Evolutionary conservation across 371 early-diverging fungal genomes (phyloP).

Genomic region (Rhizomucor miehei): DNA sequence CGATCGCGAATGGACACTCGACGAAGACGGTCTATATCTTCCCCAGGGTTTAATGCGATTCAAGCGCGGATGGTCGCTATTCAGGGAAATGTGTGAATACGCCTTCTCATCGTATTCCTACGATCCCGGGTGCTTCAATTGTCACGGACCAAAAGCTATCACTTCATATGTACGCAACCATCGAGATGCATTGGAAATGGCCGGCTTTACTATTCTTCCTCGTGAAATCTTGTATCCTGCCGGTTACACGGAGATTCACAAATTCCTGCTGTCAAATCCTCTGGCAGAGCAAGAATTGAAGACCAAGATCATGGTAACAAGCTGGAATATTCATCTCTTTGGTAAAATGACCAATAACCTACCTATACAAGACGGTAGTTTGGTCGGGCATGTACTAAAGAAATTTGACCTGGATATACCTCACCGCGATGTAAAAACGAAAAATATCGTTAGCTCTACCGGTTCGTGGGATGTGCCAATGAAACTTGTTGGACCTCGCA

Average conservation of each 20-base stretch:
- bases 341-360: conserved; percentile 62
- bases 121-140: conserved; percentile 62
- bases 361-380: conserved; percentile 47
- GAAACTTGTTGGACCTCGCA: conserved; percentile 25
- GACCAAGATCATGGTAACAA: conserved; percentile 32
- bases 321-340: conserved; percentile 57
- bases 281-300: conserved; percentile 50
- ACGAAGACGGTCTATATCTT: conserved; percentile 58
- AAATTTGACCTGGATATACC: conserved; percentile 53
- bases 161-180: conserved; percentile 58
- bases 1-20: conserved; percentile 60
- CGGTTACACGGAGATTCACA: conserved; percentile 50
- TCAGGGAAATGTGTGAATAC: conserved; percentile 59
- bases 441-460: conserved; percentile 32
- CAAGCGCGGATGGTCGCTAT: conserved; percentile 58
- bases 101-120: conserved; percentile 53
- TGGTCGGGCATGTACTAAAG: conserved; percentile 50
- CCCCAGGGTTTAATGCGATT: conserved; percentile 66
- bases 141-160: conserved; percentile 62
- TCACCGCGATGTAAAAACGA: conserved; percentile 31
- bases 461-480: conserved; percentile 24
- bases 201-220: conserved; percentile 50
- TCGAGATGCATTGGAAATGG: conserved; percentile 40
- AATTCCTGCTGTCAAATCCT: conserved; percentile 33
- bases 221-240: conserved; percentile 53